Evolutionary conservation across 1,139 yeast genomes (phyloP).

Genomic region (Lodderomyces orthopsilosis): DNA sequence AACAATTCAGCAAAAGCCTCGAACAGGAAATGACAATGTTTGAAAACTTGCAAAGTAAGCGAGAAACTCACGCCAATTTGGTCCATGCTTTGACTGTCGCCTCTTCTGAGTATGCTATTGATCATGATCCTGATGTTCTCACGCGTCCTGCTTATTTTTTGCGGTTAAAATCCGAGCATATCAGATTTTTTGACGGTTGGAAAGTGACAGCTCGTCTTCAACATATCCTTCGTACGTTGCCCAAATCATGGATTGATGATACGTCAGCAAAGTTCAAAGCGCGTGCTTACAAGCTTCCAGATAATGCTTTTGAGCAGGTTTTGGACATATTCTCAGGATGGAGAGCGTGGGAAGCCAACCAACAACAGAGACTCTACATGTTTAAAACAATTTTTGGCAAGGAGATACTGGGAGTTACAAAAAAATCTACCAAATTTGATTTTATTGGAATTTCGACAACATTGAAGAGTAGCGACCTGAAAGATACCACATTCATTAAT

Average conservation of each 20-base stretch:
- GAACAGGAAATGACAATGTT: slow-evolving; percentile 23
- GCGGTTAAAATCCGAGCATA: slow-evolving; percentile 67
- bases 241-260: slow-evolving; percentile 45
- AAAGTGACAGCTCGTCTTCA: slow-evolving; percentile 74
- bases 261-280: slow-evolving; percentile 21
- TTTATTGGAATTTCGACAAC: neutral
- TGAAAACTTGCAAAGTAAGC: slow-evolving; percentile 15
- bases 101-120: slow-evolving; percentile 56
- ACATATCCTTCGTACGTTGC: slow-evolving; percentile 65
- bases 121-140: slow-evolving; percentile 84
- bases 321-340: slow-evolving; percentile 65
- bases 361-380: slow-evolving; percentile 48
- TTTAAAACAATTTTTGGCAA: slow-evolving; percentile 43
- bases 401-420: neutral
- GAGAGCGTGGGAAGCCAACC: slow-evolving; percentile 84
- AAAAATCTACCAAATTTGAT: slow-evolving; percentile 1
- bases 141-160: slow-evolving; percentile 85
- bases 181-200: slow-evolving; percentile 85
- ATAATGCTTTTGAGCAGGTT: slow-evolving; percentile 53
- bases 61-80: slow-evolving; percentile 34
- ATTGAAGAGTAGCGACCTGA: neutral
- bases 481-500: slow-evolving; percentile 17
- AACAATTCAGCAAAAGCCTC: slow-evolving; percentile 16
- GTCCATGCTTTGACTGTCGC: slow-evolving; percentile 61
- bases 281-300: slow-evolving; percentile 41